These are phyloP conservation scores for Tolypocladium capitatum DNA, from an alignment of 2,329 filamentous ascomycete species.

Conservation along the genomic window DNA sequence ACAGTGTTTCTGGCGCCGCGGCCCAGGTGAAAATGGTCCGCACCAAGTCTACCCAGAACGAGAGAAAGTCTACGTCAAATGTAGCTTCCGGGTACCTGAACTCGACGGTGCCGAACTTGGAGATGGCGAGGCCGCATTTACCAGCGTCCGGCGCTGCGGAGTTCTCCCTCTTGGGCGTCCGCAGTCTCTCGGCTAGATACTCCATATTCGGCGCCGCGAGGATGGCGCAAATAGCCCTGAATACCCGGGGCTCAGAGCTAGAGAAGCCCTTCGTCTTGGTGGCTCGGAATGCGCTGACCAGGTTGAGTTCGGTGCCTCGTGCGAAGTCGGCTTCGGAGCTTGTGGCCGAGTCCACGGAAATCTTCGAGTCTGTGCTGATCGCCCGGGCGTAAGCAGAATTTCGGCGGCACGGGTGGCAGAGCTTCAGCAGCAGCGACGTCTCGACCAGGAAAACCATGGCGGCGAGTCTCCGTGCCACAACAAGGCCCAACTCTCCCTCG, in stretches of 20 bases:
- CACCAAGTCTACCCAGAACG: slow-evolving; percentile 11
- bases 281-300: neutral
- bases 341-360: neutral
- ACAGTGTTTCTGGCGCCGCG: slow-evolving; percentile 5
- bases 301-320: neutral
- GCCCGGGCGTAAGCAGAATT: slow-evolving; percentile 7
- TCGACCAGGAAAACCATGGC: slow-evolving; percentile 12
- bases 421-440: slow-evolving; percentile 7
- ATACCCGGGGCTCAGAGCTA: neutral
- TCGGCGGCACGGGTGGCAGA: slow-evolving; percentile 11
- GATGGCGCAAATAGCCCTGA: neutral
- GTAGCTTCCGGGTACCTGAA: slow-evolving; percentile 15
- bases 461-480: slow-evolving; percentile 8
- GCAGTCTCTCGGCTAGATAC: neutral
- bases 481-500: slow-evolving; percentile 4
- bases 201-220: neutral
- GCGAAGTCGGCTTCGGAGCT: neutral
- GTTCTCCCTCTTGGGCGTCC: neutral
- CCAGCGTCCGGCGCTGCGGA: slow-evolving; percentile 1
- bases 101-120: slow-evolving; percentile 12
- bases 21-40: slow-evolving; percentile 11
- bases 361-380: slow-evolving; percentile 8
- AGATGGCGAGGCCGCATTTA: slow-evolving; percentile 12
- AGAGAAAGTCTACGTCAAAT: slow-evolving; percentile 12
- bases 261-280: neutral